These are phyloP conservation scores for Sporothrix phasma DNA, from an alignment of 2,329 filamentous ascomycete species.

Conservation along the genomic window DNA sequence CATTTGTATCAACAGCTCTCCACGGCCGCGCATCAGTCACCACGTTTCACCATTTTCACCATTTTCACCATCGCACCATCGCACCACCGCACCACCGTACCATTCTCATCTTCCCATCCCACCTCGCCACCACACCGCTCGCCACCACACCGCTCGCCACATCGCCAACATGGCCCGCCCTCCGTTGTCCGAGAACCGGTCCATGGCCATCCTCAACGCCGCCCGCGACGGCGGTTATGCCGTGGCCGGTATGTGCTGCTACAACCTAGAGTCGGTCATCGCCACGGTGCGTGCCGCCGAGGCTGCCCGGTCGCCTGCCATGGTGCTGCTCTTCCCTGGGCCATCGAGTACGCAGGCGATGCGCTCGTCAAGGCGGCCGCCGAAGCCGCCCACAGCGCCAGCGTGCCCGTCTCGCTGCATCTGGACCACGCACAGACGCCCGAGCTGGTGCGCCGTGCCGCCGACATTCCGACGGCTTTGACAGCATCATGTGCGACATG, in stretches of 20 bases:
- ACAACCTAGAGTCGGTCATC: conserved; percentile 41
- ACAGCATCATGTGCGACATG: conserved; percentile 68
- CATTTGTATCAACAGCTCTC: background rate
- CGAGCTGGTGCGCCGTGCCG: conserved; percentile 50
- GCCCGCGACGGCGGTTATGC: conserved; percentile 47
- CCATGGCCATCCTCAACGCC: conserved; percentile 46
- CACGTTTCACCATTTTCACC: background rate
- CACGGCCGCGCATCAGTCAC: too few species aligned
- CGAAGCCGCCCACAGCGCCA: conserved; percentile 44
- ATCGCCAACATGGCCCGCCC: conserved; percentile 30
- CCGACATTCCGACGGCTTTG: conserved; percentile 51
- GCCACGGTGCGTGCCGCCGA: conserved; percentile 57
- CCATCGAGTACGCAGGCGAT: conserved; percentile 53
- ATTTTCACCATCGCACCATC: background rate
- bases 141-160: background rate
- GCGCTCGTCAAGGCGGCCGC: conserved; percentile 46
- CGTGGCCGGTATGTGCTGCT: conserved; percentile 44
- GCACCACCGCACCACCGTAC: background rate
- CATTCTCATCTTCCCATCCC: background rate
- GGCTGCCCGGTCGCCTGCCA: conserved; percentile 54
- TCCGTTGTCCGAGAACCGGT: conserved; percentile 37
- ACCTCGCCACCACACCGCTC: background rate
- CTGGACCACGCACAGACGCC: conserved; percentile 58
- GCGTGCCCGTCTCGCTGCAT: conserved; percentile 52
- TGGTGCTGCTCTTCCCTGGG: conserved; percentile 71